Conservation (phyloP, 306 rosid genomes). For the Macrotyloma uniflorum region DNA sequence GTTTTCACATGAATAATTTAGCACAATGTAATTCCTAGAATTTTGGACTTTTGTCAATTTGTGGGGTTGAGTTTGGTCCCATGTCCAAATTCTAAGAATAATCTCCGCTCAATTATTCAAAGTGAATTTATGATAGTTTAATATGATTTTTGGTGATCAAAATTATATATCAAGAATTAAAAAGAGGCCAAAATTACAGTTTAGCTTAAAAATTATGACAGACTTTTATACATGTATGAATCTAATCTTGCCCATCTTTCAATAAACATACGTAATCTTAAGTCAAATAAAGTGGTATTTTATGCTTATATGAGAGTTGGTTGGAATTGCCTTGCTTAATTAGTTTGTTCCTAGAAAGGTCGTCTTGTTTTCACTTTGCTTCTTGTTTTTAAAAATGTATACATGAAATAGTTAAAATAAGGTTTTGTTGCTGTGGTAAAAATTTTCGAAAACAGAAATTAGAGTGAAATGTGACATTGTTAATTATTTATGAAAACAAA, state of each 20-base stretch:
- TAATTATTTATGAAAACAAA: background rate
- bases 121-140: background rate
- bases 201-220: background rate
- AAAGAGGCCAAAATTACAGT: no score
- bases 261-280: background rate
- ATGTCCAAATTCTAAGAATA: background rate
- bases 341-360: background rate
- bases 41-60: no score
- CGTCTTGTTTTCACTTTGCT: background rate
- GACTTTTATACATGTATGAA: background rate
- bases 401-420: background rate
- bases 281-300: background rate
- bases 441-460: background rate
- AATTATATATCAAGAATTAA: no score
- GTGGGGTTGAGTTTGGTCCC: background rate
- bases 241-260: background rate
- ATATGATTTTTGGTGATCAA: background rate
- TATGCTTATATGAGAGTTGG: constrained; percentile 5
- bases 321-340: background rate
- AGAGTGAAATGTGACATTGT: background rate
- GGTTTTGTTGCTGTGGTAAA: no score
- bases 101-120: background rate
- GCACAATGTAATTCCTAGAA: no score
- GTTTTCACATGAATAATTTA: no score
- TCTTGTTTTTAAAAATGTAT: background rate